These are phyloP conservation scores for Candida oleophila DNA, from an alignment of 805 yeast species.

Conservation along the genomic window DNA sequence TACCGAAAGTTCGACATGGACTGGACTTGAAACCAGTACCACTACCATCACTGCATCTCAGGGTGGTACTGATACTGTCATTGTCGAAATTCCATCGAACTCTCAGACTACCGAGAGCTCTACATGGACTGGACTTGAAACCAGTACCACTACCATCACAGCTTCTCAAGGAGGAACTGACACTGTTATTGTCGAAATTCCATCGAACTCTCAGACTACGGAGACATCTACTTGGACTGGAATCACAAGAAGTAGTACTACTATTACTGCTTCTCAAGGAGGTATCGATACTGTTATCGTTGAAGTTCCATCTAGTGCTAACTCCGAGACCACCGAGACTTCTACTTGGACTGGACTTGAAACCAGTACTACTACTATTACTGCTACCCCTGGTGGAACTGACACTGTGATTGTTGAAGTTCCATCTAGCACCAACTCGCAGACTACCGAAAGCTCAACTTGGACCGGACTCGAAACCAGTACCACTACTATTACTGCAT, in stretches of 20 bases:
- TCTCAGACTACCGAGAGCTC: no score
- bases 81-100: no score
- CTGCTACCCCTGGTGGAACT: constrained; percentile 3
- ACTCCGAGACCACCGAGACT: neutral
- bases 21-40: no score
- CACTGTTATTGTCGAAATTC: constrained; percentile 11
- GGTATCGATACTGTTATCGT: constrained; percentile 11
- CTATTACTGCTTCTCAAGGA: constrained; percentile 6
- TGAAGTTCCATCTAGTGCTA: constrained; percentile 8
- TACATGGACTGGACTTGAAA: no score
- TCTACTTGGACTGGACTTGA: constrained; percentile 9
- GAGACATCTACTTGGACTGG: constrained; percentile 7
- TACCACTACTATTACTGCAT: constrained; percentile 4
- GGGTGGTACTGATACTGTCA: no score
- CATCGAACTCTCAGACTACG: constrained; percentile 5
- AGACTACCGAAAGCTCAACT: constrained; percentile 5
- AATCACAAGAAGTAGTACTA: neutral
- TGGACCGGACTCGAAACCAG: constrained; percentile 9
- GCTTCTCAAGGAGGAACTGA: constrained; percentile 7
- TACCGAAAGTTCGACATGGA: no score
- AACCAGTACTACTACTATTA: constrained; percentile 1
- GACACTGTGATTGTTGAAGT: constrained; percentile 10
- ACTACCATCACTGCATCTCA: no score
- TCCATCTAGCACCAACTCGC: constrained; percentile 6
- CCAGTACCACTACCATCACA: no score